Conservation (phyloP, 805 yeast genomes). For the Nakazawaea sp. region DNA sequence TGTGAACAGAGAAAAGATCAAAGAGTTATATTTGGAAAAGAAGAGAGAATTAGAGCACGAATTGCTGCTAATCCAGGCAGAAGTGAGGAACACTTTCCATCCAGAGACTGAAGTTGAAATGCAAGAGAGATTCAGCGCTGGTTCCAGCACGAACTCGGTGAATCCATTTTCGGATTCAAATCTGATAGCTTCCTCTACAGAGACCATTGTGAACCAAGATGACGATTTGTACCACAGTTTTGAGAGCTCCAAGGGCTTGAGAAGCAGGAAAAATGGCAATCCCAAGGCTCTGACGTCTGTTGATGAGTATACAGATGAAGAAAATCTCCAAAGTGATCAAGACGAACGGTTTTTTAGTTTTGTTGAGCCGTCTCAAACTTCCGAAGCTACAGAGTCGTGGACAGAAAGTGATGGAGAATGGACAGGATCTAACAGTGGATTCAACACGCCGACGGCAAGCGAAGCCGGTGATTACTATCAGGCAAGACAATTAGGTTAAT, state of each 20-base stretch:
- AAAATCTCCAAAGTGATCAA: too few species aligned
- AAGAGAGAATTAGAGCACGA: constrained; percentile 5
- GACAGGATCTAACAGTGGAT: neutral
- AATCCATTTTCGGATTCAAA: neutral
- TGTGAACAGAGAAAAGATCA: constrained; percentile 19
- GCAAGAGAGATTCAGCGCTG: neutral
- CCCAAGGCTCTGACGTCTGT: too few species aligned
- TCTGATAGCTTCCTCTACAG: too few species aligned
- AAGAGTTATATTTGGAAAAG: constrained; percentile 18
- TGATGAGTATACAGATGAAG: too few species aligned
- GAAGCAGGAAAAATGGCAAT: too few species aligned
- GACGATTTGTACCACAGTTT: constrained; percentile 7
- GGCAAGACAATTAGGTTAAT: too few species aligned
- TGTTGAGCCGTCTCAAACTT: constrained; percentile 1
- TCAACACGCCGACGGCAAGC: constrained; percentile 6
- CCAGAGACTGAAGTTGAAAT: constrained; percentile 1
- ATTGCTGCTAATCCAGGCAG: constrained; percentile 1
- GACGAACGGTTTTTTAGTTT: constrained; percentile 5
- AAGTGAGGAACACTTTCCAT: neutral
- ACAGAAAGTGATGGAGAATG: neutral
- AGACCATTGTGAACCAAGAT: too few species aligned
- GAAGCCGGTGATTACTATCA: constrained; percentile 7
- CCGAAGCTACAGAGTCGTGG: neutral
- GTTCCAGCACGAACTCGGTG: neutral
- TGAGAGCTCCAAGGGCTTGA: neutral